phyloP scores from a whole-genome alignment of 129 eudicot genomes.

The Flaveria brownii region DNA sequence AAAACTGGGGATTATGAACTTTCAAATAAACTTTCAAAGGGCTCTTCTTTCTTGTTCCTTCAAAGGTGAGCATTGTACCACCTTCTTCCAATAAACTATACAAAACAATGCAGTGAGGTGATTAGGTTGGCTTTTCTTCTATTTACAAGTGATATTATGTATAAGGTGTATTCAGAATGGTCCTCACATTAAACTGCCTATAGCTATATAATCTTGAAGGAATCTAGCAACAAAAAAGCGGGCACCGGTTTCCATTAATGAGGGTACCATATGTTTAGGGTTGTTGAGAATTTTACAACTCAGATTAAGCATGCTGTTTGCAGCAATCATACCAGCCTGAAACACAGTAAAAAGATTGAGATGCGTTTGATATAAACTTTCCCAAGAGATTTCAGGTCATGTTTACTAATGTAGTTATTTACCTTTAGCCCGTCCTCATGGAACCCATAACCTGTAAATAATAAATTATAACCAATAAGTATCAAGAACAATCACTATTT shows the following conservation, averaged over 20 bases:
- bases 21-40: constrained; percentile 53
- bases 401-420: background rate
- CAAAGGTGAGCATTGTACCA: constrained; percentile 76
- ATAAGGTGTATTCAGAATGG: background rate
- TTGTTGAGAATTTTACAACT: constrained; percentile 47
- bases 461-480: background rate
- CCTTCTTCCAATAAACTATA: constrained; percentile 81
- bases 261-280: constrained; percentile 94
- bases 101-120: background rate
- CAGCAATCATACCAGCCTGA: constrained; percentile 84
- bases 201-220: constrained; percentile 54
- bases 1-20: constrained; percentile 81
- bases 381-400: background rate
- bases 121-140: background rate
- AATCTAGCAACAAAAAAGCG: constrained; percentile 71
- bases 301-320: constrained; percentile 56
- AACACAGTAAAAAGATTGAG: background rate
- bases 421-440: constrained; percentile 99
- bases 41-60: constrained; percentile 59
- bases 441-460: constrained; percentile 78
- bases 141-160: background rate
- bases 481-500: background rate
- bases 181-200: constrained; percentile 80
- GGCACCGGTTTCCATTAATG: constrained; percentile 77
- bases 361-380: background rate